Base-by-base conservation (phyloP, 495 filamentous ascomycete genomes). In the Penicillium manginii region DNA sequence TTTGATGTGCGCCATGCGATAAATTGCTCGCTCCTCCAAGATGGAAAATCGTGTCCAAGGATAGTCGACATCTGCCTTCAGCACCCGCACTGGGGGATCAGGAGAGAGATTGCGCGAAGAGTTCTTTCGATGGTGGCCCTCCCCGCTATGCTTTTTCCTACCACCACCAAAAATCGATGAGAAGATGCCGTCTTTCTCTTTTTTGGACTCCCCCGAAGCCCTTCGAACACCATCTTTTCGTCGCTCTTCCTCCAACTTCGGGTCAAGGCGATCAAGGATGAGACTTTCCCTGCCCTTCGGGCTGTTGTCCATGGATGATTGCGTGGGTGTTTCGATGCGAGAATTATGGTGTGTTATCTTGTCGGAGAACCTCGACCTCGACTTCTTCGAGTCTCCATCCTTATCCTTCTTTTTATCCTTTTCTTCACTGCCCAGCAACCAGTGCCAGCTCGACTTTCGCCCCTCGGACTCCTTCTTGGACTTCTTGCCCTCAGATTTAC, bases 1-100 rank as follows among this genome's bases (percentile, higher is more conserved):
- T 73, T 99, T 99, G 74, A 98, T 93, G 72, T 99, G 94, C 12
- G 94, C 94, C 88, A 99, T 96, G 52, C 94, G 83, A 69, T 99
- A 99, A 56, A 99, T 99, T 32, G 94, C 96, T 47, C 96, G 82
- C 74, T 99, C 94, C 75, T 98, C 94, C 46, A 97, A 79, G 57
- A 99, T 93, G 1, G 92, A 89, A 65, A 99, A 99, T 37, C 94
- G 84, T 4, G 92, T 96, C 91, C 93, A 99, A 59, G 91, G 88
- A 73, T 93, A 97, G 74, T 97, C 93, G 61, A 96, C 76, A 71
- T 97, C 96, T 17, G 93, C 87, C 58, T 85, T 86, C 48, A 96
- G 83, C 23, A 84, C 79, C 51, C 84, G 83, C 18, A 82, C 78
- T 10, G 88, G 85, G 8, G 88, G 91, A 19, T 97, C 92, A 7